These are phyloP conservation scores for Gonapodya sp. DNA, from an alignment of 192 early-diverging fungal species.

Conservation along the genomic window DNA sequence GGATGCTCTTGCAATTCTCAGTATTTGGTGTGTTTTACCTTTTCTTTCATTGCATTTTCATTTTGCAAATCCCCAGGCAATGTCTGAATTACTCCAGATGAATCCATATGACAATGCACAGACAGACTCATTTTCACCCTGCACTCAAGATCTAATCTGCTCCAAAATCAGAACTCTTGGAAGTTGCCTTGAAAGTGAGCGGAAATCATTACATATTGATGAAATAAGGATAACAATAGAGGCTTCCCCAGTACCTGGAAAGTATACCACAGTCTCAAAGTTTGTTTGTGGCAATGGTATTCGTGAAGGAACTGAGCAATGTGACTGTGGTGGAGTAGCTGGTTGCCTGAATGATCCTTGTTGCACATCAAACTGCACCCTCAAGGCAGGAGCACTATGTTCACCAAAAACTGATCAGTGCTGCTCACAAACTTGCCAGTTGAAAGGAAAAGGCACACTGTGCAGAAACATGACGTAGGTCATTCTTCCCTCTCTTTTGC, in stretches of 20 bases:
- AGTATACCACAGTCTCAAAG: background rate
- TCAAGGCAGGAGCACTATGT: background rate
- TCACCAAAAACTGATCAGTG: background rate
- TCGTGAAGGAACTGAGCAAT: constrained; percentile 4
- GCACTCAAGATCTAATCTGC: background rate
- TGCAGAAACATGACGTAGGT: background rate
- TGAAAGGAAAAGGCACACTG: background rate
- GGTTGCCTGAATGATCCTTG: background rate
- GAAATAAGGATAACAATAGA: background rate
- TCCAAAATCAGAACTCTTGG: background rate
- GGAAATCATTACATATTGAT: background rate
- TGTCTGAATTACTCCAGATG: background rate
- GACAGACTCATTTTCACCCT: background rate
- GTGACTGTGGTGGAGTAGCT: constrained; percentile 7
- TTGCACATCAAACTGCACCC: constrained; percentile 4
- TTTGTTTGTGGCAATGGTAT: constrained; percentile 10
- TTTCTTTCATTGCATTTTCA: background rate
- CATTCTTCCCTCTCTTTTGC: background rate
- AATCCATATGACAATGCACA: background rate
- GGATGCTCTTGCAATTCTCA: background rate
- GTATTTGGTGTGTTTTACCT: background rate
- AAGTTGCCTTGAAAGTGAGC: background rate
- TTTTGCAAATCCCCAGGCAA: background rate
- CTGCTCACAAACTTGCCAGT: constrained; percentile 5
- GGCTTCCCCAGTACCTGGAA: background rate